Base-by-base conservation (phyloP, 208 protist species). In the Wallacemonas collosoma region DNA sequence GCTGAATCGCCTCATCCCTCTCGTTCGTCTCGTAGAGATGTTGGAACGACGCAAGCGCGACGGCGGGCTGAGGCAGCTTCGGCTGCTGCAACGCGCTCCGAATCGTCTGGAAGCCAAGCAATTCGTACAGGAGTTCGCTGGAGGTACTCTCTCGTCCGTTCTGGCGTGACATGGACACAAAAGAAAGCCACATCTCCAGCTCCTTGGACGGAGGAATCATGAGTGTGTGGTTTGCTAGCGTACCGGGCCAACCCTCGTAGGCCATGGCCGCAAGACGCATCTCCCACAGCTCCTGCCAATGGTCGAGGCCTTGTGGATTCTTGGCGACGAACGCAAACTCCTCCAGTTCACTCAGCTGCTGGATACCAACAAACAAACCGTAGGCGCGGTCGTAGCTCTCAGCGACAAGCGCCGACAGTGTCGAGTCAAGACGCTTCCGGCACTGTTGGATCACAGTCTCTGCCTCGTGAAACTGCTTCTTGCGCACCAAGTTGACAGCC, bases 321-420 rank as follows among this genome's bases (percentile, higher is more conserved):
- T 77, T 69, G 15, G 81, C 74, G 6, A 99, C 92, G 40, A 93
- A 79, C 1, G 85, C 79, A 26, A 99, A 92, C 87, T 99, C 98
- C 87, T 99, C 98, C 58, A 99, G 80, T 89, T 99, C 99, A 41
- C 97, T 95, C 35, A 99, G 85, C 82, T 99, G 98, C 84, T 99
- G 99, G 57, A 99, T 94, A 40, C 89, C 83, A 17, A 99, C 97
- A 66, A 99, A 94, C 35, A 97, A 81, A 3, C 88, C 82, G 85
- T 99, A 99, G 7, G 98, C 98, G 38, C 99, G 85, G 76, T 98
- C 91, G 87, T 99, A 99, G 80, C 93, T 98, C 85, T 99, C 98
- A 39, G 94, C 92, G 3, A 99, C 87, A 6, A 99, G 91, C 11
- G 98, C 97, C 1, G 97, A 98, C 2, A 99, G 75, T 44, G 95